Evolutionary conservation across 345 rosid genomes (phyloP), one percentile per base, ranked within the genome.

Genomic region (Rhodamnia rubescens): DNA sequence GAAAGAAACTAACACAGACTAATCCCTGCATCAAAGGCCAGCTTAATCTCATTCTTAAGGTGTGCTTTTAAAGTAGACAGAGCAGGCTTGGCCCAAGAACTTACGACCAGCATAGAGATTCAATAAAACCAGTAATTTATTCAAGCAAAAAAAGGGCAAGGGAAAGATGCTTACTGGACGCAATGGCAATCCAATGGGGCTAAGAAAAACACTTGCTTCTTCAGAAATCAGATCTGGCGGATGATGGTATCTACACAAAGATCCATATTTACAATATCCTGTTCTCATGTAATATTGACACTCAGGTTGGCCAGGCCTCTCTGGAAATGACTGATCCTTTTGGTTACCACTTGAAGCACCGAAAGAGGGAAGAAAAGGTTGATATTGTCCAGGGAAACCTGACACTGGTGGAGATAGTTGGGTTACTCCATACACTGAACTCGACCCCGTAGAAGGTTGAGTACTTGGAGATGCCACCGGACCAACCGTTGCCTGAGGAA

Each of bases 221-320:
- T 93, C 92, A 7, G 90, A 87, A 53, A 84, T 56, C 85, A 87
- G 88, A 83, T 95, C 95, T n/a, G 88, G 90, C 7, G 99, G 99
- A 88, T 98, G 99, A 92, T 98, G 98, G 88, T 91, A 98, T 93
- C 91, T 94, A 92, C 99, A 98, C 1, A 93, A 93, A 74, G 97
- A 90, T 88, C 99, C 98, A 53, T 89, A 98, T 92, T 91, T 96
- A 91, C 99, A 98, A 40, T 95, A 93, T 44, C 99, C 97, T 12
- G 97, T 96, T 92, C 90, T 96, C 92, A 95, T 84, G 90, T 91
- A 98, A 91, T 93, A 90, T 83, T 91, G 99, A 90, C 99, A 98
- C 69, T 98, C 99, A 3, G 94, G 97, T 83, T 96, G 97, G 83
- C 94, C 99, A 85, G 96, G 99, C 89, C 96, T 92, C 86, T 94